These are phyloP conservation scores for Fagus sylvatica DNA, from an alignment of 306 rosid genomes.

Conservation along the genomic window DNA sequence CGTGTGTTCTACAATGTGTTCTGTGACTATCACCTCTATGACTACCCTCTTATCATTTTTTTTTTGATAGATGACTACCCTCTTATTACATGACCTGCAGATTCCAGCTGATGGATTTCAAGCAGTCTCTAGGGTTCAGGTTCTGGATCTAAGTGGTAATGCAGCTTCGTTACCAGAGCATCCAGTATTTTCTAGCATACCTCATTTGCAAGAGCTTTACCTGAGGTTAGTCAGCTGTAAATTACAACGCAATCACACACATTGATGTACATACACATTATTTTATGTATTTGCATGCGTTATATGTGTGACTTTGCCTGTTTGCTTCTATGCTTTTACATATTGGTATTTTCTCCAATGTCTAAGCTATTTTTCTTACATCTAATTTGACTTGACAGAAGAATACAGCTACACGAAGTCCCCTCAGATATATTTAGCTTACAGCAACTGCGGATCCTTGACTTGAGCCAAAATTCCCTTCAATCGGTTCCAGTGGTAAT, in stretches of 20 bases:
- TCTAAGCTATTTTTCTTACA: neutral
- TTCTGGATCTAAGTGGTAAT: conserved; percentile 80
- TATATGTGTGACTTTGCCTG: conserved; percentile 8
- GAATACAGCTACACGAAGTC: conserved; percentile 63
- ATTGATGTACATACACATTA: conserved; percentile 6
- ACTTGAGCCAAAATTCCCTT: conserved; percentile 86
- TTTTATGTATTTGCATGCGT: too few species aligned
- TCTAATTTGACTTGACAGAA: conserved; percentile 50
- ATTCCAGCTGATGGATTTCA: conserved; percentile 82
- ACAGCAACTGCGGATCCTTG: conserved; percentile 64
- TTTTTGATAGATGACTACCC: too few species aligned
- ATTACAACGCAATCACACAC: neutral
- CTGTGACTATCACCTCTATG: conserved; percentile 18
- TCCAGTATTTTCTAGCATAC: conserved; percentile 69
- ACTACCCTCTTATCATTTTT: too few species aligned
- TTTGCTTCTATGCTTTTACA: conserved; percentile 9
- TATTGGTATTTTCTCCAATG: neutral
- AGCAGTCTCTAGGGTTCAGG: conserved; percentile 68
- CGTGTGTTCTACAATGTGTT: too few species aligned
- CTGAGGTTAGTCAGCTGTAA: conserved; percentile 61
- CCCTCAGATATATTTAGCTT: conserved; percentile 70
- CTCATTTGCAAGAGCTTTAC: conserved; percentile 79
- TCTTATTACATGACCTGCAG: conserved; percentile 40
- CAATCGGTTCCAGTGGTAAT: conserved; percentile 78
- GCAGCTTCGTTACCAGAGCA: conserved; percentile 56